Evolutionary conservation across 2,329 filamentous ascomycete species (phyloP).

Genomic region (Dothideomycetes sp.): DNA sequence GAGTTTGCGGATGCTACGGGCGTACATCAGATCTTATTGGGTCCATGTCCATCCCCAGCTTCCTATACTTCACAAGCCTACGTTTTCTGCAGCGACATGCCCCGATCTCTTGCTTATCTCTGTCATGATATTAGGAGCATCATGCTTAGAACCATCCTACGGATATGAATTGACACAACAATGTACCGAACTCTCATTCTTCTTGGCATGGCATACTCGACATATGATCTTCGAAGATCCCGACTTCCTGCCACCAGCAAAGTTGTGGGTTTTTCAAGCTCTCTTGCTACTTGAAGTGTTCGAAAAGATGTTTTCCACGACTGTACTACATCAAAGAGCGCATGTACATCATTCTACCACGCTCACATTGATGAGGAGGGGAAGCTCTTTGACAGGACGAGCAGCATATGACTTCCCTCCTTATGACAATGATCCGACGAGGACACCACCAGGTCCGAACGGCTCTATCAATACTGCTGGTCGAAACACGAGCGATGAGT

Average conservation of each 20-base stretch:
- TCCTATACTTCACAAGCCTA: constrained; percentile 89
- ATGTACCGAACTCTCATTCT: constrained; percentile 78
- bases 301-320: constrained; percentile 95
- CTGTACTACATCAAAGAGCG: constrained; percentile 82
- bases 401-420: constrained; percentile 78
- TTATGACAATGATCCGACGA: constrained; percentile 50
- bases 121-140: constrained; percentile 87
- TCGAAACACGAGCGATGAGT: constrained; percentile 67
- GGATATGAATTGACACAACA: constrained; percentile 63
- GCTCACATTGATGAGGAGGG: constrained; percentile 87
- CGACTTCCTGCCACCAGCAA: constrained; percentile 83
- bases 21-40: constrained; percentile 91
- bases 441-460: constrained; percentile 38
- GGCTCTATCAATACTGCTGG: constrained; percentile 35
- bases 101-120: constrained; percentile 76
- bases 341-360: constrained; percentile 97
- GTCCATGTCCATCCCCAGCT: constrained; percentile 87
- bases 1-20: constrained; percentile 90
- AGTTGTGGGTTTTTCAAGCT: constrained; percentile 92
- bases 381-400: constrained; percentile 80
- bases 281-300: constrained; percentile 82
- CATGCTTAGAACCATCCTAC: constrained; percentile 76
- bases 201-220: constrained; percentile 83
- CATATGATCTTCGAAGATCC: constrained; percentile 93
- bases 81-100: constrained; percentile 79